A percentile compares a stretch with the other conserved stretches of the same genome.
Conservation (phyloP, 108 stramenopile genomes). For the Cyclotella baltica region DNA sequence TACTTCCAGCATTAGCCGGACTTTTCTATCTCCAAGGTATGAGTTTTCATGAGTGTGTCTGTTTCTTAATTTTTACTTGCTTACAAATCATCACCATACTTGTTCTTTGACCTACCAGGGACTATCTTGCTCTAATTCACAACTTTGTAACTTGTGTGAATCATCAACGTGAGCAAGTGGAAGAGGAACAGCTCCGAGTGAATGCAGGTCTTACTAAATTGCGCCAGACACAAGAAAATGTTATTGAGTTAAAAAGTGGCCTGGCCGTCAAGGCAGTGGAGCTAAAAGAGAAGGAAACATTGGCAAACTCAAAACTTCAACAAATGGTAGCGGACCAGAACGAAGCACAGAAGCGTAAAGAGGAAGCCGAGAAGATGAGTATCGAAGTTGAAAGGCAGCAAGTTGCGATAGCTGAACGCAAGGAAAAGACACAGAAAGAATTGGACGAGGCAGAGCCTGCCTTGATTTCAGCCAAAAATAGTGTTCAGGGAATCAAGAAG, state of each 20-base stretch:
- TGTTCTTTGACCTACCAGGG: constrained; percentile 53
- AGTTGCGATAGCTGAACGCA: constrained; percentile 80
- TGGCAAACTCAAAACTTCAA: constrained; percentile 96
- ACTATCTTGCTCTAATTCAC: constrained; percentile 94
- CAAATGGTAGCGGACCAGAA: constrained; percentile 99
- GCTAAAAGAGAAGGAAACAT: constrained; percentile 85
- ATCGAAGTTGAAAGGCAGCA: constrained; percentile 86
- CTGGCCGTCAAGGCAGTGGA: constrained; percentile 83
- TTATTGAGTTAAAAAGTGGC: constrained; percentile 88
- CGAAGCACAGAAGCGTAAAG: constrained; percentile 93
- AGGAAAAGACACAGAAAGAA: constrained; percentile 92
- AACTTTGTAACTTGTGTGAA: constrained; percentile 89
- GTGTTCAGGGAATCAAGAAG: constrained; percentile 94
- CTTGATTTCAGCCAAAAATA: constrained; percentile 85
- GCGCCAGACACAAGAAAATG: constrained; percentile 91
- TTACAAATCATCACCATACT: not conserved
- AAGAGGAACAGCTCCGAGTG: constrained; percentile 96
- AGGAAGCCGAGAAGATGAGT: constrained; percentile 91
- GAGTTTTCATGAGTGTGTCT: not conserved
- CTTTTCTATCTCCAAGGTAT: constrained; percentile 83
- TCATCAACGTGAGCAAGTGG: constrained; percentile 80
- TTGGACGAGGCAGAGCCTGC: constrained; percentile 98
- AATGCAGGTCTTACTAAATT: constrained; percentile 97
- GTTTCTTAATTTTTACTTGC: not conserved
- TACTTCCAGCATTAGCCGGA: constrained; percentile 73